These are phyloP conservation scores for Jatropha multifida DNA, from an alignment of 441 rosid species.

Conservation along the genomic window DNA sequence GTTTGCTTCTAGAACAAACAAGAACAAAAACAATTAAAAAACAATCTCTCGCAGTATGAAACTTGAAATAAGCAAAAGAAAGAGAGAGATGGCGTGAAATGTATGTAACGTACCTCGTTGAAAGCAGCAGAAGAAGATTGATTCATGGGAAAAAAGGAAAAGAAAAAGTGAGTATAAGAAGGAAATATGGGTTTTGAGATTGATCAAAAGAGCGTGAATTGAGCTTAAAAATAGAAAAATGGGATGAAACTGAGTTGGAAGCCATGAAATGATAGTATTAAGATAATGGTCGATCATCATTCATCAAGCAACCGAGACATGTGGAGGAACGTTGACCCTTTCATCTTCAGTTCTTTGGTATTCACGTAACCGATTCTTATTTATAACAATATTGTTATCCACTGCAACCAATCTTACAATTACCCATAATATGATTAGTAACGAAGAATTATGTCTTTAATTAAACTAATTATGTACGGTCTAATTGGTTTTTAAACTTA, in stretches of 20 bases:
- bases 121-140: slow-evolving; percentile 17
- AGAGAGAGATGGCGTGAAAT: slow-evolving; percentile 3
- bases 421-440: too few relatives aligned
- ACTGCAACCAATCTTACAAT: neutral
- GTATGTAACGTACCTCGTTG: slow-evolving; percentile 31
- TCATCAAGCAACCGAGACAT: neutral
- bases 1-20: neutral
- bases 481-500: too few relatives aligned
- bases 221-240: slow-evolving; percentile 22
- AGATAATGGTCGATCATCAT: too few relatives aligned
- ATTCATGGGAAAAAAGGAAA: slow-evolving; percentile 2
- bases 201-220: slow-evolving; percentile 33
- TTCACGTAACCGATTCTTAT: neutral
- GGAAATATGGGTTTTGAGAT: neutral
- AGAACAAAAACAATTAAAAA: neutral
- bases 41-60: neutral
- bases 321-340: slow-evolving; percentile 15
- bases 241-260: slow-evolving; percentile 3
- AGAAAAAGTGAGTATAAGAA: slow-evolving; percentile 11
- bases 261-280: slow-evolving; percentile 8
- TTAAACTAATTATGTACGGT: too few relatives aligned
- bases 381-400: neutral
- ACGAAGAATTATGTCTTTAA: too few relatives aligned
- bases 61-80: neutral
- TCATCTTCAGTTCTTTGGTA: slow-evolving; percentile 13